Evolutionary conservation across 2,329 filamentous ascomycete genomes (phyloP).

Genomic region (Talaromyces pinophilus): DNA sequence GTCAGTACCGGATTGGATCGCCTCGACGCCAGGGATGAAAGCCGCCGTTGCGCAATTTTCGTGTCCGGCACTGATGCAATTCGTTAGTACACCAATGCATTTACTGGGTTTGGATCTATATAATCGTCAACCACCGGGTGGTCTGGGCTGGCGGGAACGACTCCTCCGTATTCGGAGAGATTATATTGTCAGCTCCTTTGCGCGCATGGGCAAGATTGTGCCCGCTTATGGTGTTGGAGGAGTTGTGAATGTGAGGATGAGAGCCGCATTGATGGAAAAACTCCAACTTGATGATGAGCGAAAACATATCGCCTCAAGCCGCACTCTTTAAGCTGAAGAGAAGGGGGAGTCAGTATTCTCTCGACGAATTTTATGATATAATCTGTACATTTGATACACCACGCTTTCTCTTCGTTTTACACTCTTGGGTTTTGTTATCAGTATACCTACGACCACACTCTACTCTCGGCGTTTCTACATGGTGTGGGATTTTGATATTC

Average conservation of each 20-base stretch:
- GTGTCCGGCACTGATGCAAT: conserved; percentile 75
- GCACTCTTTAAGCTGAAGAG: background rate
- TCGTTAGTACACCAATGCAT: conserved; percentile 80
- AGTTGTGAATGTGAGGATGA: conserved; percentile 75
- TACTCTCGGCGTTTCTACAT: conserved; percentile 17
- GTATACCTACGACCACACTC: conserved; percentile 1
- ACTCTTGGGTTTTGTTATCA: background rate
- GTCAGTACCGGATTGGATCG: conserved; percentile 58
- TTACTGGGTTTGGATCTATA: conserved; percentile 83
- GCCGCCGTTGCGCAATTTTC: conserved; percentile 73
- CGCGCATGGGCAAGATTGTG: conserved; percentile 79
- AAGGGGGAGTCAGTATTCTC: background rate
- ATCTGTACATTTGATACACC: background rate
- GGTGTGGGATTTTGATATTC: background rate
- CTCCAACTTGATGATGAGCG: conserved; percentile 44
- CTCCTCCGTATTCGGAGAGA: conserved; percentile 68
- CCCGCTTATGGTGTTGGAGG: conserved; percentile 88
- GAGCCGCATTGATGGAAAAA: conserved; percentile 65
- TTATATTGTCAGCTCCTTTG: conserved; percentile 71
- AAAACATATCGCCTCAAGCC: background rate
- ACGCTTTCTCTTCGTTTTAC: background rate
- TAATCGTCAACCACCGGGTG: conserved; percentile 60
- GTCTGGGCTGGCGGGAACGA: conserved; percentile 59
- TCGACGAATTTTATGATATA: conserved; percentile 1
- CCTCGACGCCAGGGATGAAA: conserved; percentile 48